A percentile compares a stretch with the other conserved stretches of the same genome.
Conservation (phyloP, 352 stramenopile genomes). For the Pythium volutum region DNA sequence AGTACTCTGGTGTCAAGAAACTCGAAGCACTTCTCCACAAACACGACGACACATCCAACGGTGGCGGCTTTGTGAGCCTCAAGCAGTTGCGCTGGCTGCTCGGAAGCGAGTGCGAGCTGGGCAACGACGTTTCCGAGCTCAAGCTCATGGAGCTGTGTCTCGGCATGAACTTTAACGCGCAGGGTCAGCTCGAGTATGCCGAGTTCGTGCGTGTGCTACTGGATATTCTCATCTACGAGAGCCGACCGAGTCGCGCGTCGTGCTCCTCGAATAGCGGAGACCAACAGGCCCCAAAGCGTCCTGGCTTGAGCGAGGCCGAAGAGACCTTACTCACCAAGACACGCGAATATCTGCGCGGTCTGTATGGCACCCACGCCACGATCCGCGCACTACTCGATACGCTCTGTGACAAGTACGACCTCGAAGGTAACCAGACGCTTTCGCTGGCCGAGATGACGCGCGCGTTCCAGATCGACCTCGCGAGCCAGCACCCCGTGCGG, state of each 20-base stretch:
- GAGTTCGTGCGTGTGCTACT: slow-evolving; percentile 50
- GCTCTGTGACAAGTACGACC: slow-evolving; percentile 53
- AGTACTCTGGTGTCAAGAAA: slow-evolving; percentile 45
- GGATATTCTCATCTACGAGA: slow-evolving; percentile 56
- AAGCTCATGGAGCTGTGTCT: slow-evolving; percentile 56
- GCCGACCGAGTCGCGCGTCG: slow-evolving; percentile 21
- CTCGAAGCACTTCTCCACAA: slow-evolving; percentile 40
- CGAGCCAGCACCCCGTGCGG: slow-evolving; percentile 30
- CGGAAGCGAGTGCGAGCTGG: slow-evolving; percentile 29
- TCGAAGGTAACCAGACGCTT: slow-evolving; percentile 33
- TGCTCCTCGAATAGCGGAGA: slow-evolving; percentile 13
- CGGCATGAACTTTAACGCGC: slow-evolving; percentile 55
- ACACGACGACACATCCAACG: slow-evolving; percentile 14
- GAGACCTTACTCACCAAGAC: background rate
- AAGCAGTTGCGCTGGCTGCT: slow-evolving; percentile 50
- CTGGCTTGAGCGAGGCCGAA: background rate
- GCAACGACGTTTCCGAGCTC: slow-evolving; percentile 31
- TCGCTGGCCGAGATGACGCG: slow-evolving; percentile 34
- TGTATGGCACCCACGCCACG: slow-evolving; percentile 22
- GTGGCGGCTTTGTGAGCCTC: slow-evolving; percentile 46
- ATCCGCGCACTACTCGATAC: slow-evolving; percentile 27
- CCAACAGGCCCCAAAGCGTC: background rate
- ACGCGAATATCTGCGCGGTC: slow-evolving; percentile 42
- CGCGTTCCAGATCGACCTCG: slow-evolving; percentile 38
- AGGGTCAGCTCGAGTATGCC: slow-evolving; percentile 47